Conservation (phyloP, 192 early-diverging fungal species). For the Thoreauomyces humboldtii region DNA sequence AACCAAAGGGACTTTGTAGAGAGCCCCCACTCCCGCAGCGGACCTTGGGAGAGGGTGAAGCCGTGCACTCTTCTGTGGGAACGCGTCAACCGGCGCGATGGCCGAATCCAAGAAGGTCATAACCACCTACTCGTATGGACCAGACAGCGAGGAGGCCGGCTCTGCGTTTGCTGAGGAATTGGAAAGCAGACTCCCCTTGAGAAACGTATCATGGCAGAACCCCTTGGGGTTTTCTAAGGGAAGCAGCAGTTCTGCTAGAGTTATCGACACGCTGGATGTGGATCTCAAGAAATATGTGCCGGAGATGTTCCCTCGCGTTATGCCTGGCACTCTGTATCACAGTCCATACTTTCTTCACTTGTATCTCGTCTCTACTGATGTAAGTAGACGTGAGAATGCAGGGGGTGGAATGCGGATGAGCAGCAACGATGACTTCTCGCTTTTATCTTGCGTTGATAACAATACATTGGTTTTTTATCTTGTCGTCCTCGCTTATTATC, state of each 20-base stretch:
- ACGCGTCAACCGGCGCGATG: slow-evolving; percentile 5
- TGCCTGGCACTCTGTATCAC: slow-evolving; percentile 32
- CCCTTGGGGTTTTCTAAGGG: slow-evolving; percentile 41
- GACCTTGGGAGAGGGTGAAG: no score
- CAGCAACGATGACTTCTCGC: no score
- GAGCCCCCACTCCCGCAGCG: no score
- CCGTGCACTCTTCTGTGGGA: no score
- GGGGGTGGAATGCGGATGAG: no score
- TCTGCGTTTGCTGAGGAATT: slow-evolving; percentile 64
- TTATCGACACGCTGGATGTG: slow-evolving; percentile 39
- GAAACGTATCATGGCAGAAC: slow-evolving; percentile 74
- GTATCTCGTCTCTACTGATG: slow-evolving; percentile 77
- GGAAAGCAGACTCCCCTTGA: slow-evolving; percentile 67
- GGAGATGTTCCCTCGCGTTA: slow-evolving; percentile 48
- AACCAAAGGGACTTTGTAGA: no score
- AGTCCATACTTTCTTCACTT: slow-evolving; percentile 72
- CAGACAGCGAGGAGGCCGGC: slow-evolving; percentile 25
- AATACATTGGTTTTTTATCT: not conserved
- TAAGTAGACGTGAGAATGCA: no score
- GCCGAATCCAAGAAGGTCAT: slow-evolving; percentile 8
- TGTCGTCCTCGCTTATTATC: no score
- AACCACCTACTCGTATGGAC: slow-evolving; percentile 16
- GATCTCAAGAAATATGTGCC: slow-evolving; percentile 38
- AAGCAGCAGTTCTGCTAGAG: slow-evolving; percentile 14
- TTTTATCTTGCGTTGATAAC: not conserved